Conservation (phyloP, 495 filamentous ascomycete species). For the Lepraria neglecta region DNA sequence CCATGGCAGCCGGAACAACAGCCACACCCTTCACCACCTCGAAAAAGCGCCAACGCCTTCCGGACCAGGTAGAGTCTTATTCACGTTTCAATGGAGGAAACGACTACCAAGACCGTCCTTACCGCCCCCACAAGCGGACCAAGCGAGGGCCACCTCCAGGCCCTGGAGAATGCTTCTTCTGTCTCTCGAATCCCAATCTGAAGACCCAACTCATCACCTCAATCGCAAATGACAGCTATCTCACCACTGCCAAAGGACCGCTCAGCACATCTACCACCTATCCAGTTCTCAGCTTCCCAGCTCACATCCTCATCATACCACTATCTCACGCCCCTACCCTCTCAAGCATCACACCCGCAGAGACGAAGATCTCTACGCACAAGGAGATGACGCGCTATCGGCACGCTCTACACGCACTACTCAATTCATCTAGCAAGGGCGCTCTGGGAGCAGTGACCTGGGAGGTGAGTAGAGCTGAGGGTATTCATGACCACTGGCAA, state of each 20-base stretch:
- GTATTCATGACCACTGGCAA: conserved; percentile 92
- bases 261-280: conserved; percentile 64
- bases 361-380: conserved; percentile 49
- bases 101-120: conserved; percentile 24
- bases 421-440: conserved; percentile 41
- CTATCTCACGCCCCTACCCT: conserved; percentile 69
- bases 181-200: conserved; percentile 73
- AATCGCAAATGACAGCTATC: conserved; percentile 76
- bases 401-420: conserved; percentile 63
- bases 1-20: conserved; percentile 62
- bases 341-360: conserved; percentile 50
- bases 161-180: conserved; percentile 88
- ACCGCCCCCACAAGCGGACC: conserved; percentile 48
- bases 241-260: conserved; percentile 89
- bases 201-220: conserved; percentile 82
- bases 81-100: conserved; percentile 51
- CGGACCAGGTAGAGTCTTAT: conserved; percentile 47
- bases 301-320: conserved; percentile 87
- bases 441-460: conserved; percentile 78
- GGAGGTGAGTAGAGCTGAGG: conserved; percentile 71
- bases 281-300: conserved; percentile 63
- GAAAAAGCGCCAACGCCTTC: conserved; percentile 55
- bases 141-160: conserved; percentile 54
- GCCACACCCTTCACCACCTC: conserved; percentile 57
- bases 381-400: conserved; percentile 78